Evolutionary conservation across 2,329 filamentous ascomycete genomes (phyloP).

Genomic region (Venturia oleaginea): DNA sequence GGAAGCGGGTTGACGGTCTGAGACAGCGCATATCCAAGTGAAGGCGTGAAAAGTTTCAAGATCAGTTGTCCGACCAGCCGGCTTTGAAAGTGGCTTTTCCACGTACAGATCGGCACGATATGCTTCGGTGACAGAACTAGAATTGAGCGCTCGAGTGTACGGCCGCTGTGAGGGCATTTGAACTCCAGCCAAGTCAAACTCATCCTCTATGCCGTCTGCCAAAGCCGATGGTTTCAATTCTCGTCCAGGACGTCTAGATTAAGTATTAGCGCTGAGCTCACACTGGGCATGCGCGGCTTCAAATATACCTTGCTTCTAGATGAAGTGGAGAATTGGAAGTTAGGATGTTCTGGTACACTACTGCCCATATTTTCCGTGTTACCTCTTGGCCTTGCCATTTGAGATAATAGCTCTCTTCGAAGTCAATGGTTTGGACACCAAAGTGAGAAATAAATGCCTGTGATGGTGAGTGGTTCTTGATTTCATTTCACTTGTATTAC

Average conservation of each 20-base stretch:
- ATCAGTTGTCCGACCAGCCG: not conserved
- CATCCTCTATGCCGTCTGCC: not conserved
- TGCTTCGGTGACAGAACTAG: not conserved
- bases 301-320: not conserved
- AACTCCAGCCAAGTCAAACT: not conserved
- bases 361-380: not conserved
- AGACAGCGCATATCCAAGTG: constrained; percentile 3
- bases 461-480: not conserved
- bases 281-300: too few species aligned
- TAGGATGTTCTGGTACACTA: not conserved
- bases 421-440: not conserved
- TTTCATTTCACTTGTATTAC: too few species aligned
- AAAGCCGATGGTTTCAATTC: not conserved
- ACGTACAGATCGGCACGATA: not conserved
- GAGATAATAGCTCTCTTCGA: not conserved
- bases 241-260: not conserved
- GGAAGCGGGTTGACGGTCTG: not conserved
- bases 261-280: not conserved
- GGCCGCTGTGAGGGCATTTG: not conserved
- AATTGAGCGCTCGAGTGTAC: not conserved
- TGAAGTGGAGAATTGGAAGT: not conserved
- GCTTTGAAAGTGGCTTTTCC: not conserved
- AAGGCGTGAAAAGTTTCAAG: constrained; percentile 1
- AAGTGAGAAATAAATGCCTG: constrained; percentile 2
- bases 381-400: not conserved